Evolutionary conservation across 768 basidiomycete species (phyloP), one percentile per base, ranked within the genome.

Genomic region (Lanmaoa rubissima): DNA sequence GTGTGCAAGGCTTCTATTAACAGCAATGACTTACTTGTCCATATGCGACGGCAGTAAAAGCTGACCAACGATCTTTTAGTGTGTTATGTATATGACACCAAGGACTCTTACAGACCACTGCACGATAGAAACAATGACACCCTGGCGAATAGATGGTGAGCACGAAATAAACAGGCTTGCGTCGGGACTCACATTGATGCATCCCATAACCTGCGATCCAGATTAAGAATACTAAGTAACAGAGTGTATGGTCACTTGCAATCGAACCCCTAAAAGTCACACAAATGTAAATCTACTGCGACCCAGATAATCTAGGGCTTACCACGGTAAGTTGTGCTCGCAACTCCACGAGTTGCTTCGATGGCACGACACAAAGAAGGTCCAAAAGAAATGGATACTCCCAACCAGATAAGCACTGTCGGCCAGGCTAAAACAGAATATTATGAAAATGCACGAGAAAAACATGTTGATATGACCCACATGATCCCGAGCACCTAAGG

Each of bases 31-130:
- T 61, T 43, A 39, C 60, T 61, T 43, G 26, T 58, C 60, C 60
- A 61, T 46, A 61, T 54, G 17, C 60, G 60, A 43, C 4, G 24
- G 39, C 49, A 58, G 26, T 61, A 61, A 26, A 58, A 61, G 41
- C 60, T 61, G 28, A 43, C 43, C 9, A 32, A 19, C 9, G 7
- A 26, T 28, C 1, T 19, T 19, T 50, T 38, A 47, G 53, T 13
- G 17, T 11, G 11, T 10, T 1, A 21, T 24, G 21, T 24, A 24
- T 16, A 50, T 36, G 39, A 21, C 11, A 24, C 14, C 11, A n/a
- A 31, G 10, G 12, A 21, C 9, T 17, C 3, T 40, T 35, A 52
- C 60, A 38, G 4, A 61, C 60, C 60, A 48, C 24, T 58, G 60
- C 31, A 61, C 60, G 4, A 17, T 31, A n/a, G 26, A 44, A 2